Base-by-base conservation (phyloP, 345 rosid species). In the Reutealis trisperma region DNA sequence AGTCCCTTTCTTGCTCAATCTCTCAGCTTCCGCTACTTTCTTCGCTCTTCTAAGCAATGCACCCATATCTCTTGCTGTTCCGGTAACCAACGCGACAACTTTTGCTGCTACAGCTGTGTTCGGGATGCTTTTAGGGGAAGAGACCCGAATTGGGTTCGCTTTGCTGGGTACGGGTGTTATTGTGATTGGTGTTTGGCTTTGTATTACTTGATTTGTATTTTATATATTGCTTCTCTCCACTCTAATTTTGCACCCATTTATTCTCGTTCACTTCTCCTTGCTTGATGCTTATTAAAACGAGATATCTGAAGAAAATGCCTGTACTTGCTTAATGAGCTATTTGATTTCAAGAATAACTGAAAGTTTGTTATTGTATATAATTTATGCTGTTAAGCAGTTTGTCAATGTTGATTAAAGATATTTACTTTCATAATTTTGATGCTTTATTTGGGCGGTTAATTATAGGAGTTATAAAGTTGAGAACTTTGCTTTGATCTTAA, bases 11-110 rank as follows among this genome's bases (percentile, higher is more conserved):
- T 63, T 89, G 73, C 66, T 93, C 71, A 95, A 93, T 70, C 93
- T 95, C 71, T 95, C 98, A 0, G 97, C 97, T 54, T 95, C 98
- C 27, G 98, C 96, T 66, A 84, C 93, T 21, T 93, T 95, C 87
- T 95, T 95, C 84, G 83, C 91, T 37, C 83, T 95, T 73, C 81
- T 95, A 47, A 80, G 93, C 76, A 78, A 90, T 58, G 82, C 90
- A 11, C 99, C 98, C 1, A 90, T 93, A 71, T 93, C 96, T 16
- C 84, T 93, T 0, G 97, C 98, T 18, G 98, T 92, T 76, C 98
- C 99, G 15, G 91, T 95, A 78, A 93, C 96, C 51, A 90, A 95
- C 75, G 98, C 98, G 45, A 95, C 92, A 9, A 95, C 97, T 21
- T 95, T 95, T 54, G 98, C 96, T 58, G 91, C 98, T 79, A 93